Conservation (phyloP, 768 basidiomycete species). For the Dioszegia crocea region DNA sequence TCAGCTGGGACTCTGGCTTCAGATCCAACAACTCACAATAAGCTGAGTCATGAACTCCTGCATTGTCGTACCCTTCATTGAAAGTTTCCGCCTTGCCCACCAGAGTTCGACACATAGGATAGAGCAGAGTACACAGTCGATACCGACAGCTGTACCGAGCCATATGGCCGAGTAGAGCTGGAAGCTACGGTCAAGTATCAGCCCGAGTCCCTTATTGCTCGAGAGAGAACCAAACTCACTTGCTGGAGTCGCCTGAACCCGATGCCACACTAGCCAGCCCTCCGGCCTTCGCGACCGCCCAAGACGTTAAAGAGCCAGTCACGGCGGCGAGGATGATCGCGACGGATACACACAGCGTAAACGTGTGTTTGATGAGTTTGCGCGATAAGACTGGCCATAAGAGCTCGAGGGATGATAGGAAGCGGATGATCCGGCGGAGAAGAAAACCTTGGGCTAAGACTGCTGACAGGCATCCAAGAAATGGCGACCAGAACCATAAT, state of each 20-base stretch:
- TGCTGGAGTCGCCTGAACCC: not conserved
- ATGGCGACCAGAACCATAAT: conserved; percentile 28
- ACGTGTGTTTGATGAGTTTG: conserved; percentile 1
- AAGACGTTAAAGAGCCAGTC: not conserved
- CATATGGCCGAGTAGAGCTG: conserved; percentile 10
- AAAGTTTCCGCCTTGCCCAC: conserved; percentile 31
- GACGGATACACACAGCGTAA: conserved; percentile 6
- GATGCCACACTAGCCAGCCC: not conserved
- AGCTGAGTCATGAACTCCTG: conserved; percentile 24
- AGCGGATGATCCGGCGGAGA: conserved; percentile 24
- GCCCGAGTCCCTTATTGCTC: too few species aligned
- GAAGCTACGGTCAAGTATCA: too few species aligned
- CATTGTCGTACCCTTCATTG: conserved; percentile 22
- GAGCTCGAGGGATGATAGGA: conserved; percentile 22
- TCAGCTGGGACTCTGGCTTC: not conserved
- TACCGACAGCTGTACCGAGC: conserved; percentile 16
- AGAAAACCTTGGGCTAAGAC: conserved; percentile 33
- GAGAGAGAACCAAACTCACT: too few species aligned
- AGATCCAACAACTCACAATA: conserved; percentile 21
- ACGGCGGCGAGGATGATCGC: conserved; percentile 7
- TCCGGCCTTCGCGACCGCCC: not conserved
- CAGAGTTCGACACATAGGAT: conserved; percentile 27
- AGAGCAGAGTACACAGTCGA: conserved; percentile 21
- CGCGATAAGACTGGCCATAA: conserved; percentile 27
- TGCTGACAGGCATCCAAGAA: conserved; percentile 29